Conservation (phyloP, 345 rosid species). For the Aquilaria yunnanensis region DNA sequence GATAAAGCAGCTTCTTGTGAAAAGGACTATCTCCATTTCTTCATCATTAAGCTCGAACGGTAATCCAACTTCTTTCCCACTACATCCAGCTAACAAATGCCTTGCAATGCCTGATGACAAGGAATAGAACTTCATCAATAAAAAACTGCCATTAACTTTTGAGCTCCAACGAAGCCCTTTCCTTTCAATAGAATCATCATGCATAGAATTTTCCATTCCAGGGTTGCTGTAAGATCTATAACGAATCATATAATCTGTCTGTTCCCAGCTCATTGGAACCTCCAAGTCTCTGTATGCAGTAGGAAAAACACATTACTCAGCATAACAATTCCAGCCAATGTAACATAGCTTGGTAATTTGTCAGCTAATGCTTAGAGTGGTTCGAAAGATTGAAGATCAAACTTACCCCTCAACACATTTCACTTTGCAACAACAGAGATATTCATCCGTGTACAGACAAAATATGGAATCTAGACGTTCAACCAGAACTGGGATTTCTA, state of each 20-base stretch:
- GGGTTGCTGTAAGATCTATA: background rate
- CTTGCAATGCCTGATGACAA: constrained; percentile 8
- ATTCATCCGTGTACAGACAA: background rate
- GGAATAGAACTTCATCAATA: constrained; percentile 11
- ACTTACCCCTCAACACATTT: constrained; percentile 11
- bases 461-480: constrained; percentile 4
- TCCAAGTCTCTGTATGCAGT: background rate
- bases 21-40: constrained; percentile 6
- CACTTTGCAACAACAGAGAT: background rate
- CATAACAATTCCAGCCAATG: background rate
- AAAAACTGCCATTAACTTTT: constrained; percentile 4
- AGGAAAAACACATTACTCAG: background rate
- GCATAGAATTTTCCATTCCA: background rate
- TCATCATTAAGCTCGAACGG: constrained; percentile 4
- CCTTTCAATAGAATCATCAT: background rate
- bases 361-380: background rate
- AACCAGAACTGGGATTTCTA: background rate
- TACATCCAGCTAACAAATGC: constrained; percentile 5
- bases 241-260: background rate
- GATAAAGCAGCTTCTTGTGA: constrained; percentile 1
- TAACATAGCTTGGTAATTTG: background rate
- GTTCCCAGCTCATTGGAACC: background rate
- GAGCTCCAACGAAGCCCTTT: background rate
- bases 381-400: too few relatives aligned
- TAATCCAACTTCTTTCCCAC: constrained; percentile 5